Conservation (phyloP, 176 grass and related monocot species). For the Avena eriantha region DNA sequence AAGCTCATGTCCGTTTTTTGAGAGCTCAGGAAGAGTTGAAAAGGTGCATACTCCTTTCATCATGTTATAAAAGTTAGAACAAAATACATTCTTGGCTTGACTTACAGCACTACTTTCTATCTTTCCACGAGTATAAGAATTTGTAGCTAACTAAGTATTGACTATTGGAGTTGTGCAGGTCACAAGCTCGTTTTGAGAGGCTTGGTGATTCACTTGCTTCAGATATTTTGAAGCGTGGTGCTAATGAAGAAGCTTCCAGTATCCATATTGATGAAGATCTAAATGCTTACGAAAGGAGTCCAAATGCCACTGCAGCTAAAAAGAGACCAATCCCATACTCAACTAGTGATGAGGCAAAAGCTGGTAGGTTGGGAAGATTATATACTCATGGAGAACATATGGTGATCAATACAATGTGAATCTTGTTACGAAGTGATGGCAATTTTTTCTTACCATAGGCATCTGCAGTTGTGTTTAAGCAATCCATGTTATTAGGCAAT, state of each 20-base stretch:
- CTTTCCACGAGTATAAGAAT: slow-evolving; percentile 20
- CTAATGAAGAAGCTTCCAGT: slow-evolving; percentile 81
- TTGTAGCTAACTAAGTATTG: slow-evolving; percentile 11
- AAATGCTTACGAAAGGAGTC: slow-evolving; percentile 71
- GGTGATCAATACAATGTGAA: slow-evolving; percentile 20
- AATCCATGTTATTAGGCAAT: background rate
- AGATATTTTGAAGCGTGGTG: slow-evolving; percentile 63
- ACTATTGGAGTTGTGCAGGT: slow-evolving; percentile 62
- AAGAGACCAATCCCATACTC: slow-evolving; percentile 64
- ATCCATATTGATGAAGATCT: slow-evolving; percentile 65
- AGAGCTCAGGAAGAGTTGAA: slow-evolving; percentile 87
- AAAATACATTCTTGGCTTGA: slow-evolving; percentile 4
- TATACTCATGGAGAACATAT: slow-evolving; percentile 20
- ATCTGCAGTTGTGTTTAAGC: background rate
- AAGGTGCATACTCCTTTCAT: slow-evolving; percentile 54
- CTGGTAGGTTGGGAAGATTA: slow-evolving; percentile 43
- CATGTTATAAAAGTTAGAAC: background rate
- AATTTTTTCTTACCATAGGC: background rate
- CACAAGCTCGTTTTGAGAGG: slow-evolving; percentile 80
- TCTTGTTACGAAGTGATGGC: background rate
- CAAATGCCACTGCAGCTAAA: slow-evolving; percentile 63
- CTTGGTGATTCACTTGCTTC: slow-evolving; percentile 71
- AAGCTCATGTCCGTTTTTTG: slow-evolving; percentile 77
- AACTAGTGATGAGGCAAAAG: slow-evolving; percentile 73
- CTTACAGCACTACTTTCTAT: slow-evolving; percentile 6